Conservation (phyloP, 495 filamentous ascomycete species). For the Podospora conica region DNA sequence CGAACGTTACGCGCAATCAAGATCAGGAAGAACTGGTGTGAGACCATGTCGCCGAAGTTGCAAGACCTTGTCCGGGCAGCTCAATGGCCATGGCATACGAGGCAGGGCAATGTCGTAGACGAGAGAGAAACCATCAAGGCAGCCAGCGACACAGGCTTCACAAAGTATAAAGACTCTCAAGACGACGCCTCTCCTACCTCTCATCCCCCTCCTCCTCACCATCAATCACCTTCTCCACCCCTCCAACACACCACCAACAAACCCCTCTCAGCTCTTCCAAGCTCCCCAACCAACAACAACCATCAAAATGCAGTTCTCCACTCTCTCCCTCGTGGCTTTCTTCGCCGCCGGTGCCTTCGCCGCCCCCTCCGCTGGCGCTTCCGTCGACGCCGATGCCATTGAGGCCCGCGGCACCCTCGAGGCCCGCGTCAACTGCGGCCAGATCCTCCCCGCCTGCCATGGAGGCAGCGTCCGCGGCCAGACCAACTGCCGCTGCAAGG, state of each 20-base stretch:
- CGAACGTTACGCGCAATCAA: no score
- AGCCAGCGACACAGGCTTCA: neutral
- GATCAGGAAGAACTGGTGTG: no score
- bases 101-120: neutral
- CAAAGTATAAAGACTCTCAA: neutral
- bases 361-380: neutral
- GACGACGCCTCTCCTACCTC: neutral
- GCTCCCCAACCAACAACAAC: neutral
- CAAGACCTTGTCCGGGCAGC: neutral
- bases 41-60: neutral
- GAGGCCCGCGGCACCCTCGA: neutral
- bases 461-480: slow-evolving; percentile 6
- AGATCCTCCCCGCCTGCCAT: slow-evolving; percentile 10
- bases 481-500: slow-evolving; percentile 14
- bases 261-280: neutral
- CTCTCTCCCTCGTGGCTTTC: slow-evolving; percentile 4
- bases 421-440: slow-evolving; percentile 8
- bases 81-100: neutral
- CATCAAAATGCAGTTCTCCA: slow-evolving; percentile 10
- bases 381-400: neutral
- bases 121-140: neutral
- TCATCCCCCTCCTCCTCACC: neutral
- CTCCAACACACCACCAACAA: neutral
- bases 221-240: neutral
- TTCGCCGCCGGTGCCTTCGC: slow-evolving; percentile 6